Base-by-base conservation (phyloP, 2,329 filamentous ascomycete species). In the Nemania serpens region DNA sequence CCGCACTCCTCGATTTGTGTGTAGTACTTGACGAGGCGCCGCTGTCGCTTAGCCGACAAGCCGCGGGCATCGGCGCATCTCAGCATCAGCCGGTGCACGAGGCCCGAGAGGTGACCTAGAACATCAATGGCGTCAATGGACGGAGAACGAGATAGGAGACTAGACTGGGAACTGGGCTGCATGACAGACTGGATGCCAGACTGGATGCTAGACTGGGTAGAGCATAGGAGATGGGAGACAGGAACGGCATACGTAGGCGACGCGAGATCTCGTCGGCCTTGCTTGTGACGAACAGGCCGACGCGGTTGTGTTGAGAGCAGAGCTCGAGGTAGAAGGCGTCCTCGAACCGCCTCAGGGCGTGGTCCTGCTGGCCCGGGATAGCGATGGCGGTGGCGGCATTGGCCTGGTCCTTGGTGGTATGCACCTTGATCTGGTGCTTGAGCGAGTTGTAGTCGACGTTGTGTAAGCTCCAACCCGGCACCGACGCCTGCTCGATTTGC, bases 361-460 rank as follows among this genome's bases (percentile, higher is more conserved):
- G 75, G 71, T 89, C 86, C 66, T 81, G 81, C 56, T 89, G 86
- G 15, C 90, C 90, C 1, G 91, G 91, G 56, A 95, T 93, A 18
- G 88, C 66, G 58, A 93, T 86, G 47, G 89, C 88, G 20, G 58
- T 41, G 49, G 89, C 88, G 29, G 80, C 81, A 50, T n/a, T n/a
- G n/a, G 87, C 88, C 69, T 90, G 86, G 74, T 88, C 86, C 46
- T 83, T 84, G 12, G 88, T 89, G 1, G 91, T 96, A 72, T 92
- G 85, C 62, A 84, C 84, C 75, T 94, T 95, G 80, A 96, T 94
- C 70, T 91, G 83, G 74, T 91, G 84, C 76, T 96, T 96, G 65
- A 96, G 84, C 50, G 90, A 90, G 74, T 94, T 91, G 81, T 96
- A 96, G 75, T 95, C 91, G 76, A 96, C 87, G 76, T 96, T 95